These are phyloP conservation scores for Vigna reflexopilosa DNA, from an alignment of 306 rosid species.

Conservation along the genomic window DNA sequence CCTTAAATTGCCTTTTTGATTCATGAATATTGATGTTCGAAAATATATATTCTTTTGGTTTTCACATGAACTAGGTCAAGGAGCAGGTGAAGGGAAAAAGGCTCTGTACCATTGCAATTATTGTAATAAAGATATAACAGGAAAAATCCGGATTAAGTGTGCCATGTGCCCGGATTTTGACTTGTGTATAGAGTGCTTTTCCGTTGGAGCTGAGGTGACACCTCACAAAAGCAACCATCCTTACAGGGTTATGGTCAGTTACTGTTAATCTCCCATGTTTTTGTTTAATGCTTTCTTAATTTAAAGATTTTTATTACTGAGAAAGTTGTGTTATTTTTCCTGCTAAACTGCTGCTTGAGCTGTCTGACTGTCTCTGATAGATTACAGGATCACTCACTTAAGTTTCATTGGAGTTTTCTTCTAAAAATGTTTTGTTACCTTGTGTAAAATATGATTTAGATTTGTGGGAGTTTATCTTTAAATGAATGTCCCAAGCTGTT, in stretches of 20 bases:
- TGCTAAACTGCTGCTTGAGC: constrained; percentile 20
- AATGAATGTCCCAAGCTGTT: constrained; percentile 32
- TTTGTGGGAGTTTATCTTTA: constrained; percentile 28
- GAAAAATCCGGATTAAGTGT: constrained; percentile 95
- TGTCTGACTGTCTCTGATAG: not conserved
- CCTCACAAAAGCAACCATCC: constrained; percentile 92
- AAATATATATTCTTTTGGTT: not conserved
- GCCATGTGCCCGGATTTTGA: constrained; percentile 93
- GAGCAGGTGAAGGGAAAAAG: constrained; percentile 80
- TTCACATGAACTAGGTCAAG: constrained; percentile 70
- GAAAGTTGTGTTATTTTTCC: constrained; percentile 6
- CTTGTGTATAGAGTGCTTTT: constrained; percentile 92
- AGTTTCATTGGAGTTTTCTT: constrained; percentile 9
- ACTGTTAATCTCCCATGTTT: constrained; percentile 5
- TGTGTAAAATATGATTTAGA: constrained; percentile 15
- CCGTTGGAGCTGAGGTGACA: constrained; percentile 94
- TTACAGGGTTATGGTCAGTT: constrained; percentile 94
- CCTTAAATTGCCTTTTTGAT: constrained; percentile 27
- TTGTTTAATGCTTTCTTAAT: constrained; percentile 10
- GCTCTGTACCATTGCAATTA: constrained; percentile 97
- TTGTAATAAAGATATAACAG: constrained; percentile 95
- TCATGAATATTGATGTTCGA: constrained; percentile 21
- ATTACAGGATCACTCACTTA: constrained; percentile 23
- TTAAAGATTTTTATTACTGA: constrained; percentile 13
- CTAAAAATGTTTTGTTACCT: constrained; percentile 4